Evolutionary conservation across 2,329 filamentous ascomycete genomes (phyloP).

Genomic region (Xylaria sp.): DNA sequence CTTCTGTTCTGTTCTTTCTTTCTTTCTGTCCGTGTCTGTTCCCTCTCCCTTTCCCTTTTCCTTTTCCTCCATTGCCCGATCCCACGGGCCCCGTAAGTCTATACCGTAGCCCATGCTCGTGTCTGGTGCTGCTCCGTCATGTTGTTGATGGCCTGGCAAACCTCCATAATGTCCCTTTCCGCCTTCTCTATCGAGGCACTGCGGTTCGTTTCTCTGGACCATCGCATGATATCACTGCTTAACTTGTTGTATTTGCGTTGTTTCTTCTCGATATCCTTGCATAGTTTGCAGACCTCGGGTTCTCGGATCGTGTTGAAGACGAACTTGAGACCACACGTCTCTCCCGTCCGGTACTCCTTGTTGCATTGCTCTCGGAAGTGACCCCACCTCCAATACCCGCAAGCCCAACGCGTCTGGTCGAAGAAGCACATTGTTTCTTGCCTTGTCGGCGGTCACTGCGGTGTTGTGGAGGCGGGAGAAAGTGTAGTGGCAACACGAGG

Average conservation of each 20-base stretch:
- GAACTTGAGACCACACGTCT: slow-evolving; percentile 94
- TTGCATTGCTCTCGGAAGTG: slow-evolving; percentile 93
- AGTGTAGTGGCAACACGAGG: slow-evolving; percentile 20
- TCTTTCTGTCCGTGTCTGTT: slow-evolving; percentile 1
- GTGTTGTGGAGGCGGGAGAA: slow-evolving; percentile 20
- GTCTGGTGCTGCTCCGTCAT: slow-evolving; percentile 56
- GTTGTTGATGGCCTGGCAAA: slow-evolving; percentile 68
- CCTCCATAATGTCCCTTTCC: slow-evolving; percentile 73
- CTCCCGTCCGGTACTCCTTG: slow-evolving; percentile 93
- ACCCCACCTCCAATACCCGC: slow-evolving; percentile 95
- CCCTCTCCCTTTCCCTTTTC: slow-evolving; percentile 18
- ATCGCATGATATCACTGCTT: slow-evolving; percentile 77
- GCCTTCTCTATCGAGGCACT: slow-evolving; percentile 78
- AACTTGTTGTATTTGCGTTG: slow-evolving; percentile 79
- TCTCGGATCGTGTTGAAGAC: slow-evolving; percentile 78
- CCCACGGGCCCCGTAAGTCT: slow-evolving; percentile 18
- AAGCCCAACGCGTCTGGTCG: slow-evolving; percentile 85
- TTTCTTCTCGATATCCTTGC: slow-evolving; percentile 90
- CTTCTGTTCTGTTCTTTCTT: slow-evolving; percentile 36
- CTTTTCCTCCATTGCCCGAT: slow-evolving; percentile 5
- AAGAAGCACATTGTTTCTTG: slow-evolving; percentile 87
- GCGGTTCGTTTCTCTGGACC: slow-evolving; percentile 80
- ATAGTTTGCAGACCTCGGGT: slow-evolving; percentile 79
- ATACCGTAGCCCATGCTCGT: slow-evolving; percentile 55
- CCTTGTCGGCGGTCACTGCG: slow-evolving; percentile 18